Evolutionary conservation across 139 green algal species (phyloP).

Genomic region (Chlorella sp.): DNA sequence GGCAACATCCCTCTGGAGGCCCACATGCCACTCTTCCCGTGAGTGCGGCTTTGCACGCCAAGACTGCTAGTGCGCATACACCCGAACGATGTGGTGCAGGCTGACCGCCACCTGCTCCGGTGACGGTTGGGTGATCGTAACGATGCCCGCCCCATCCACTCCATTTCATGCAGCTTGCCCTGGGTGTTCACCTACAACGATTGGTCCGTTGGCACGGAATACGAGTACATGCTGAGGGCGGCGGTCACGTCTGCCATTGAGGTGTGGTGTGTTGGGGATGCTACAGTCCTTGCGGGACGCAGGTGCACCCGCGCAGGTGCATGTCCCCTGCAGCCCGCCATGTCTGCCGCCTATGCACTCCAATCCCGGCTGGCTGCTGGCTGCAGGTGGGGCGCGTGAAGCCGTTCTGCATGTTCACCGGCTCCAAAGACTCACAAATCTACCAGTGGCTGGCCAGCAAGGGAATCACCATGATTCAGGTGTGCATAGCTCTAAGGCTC

Average conservation of each 20-base stretch:
- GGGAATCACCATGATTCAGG: constrained; percentile 25
- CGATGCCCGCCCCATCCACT: no score
- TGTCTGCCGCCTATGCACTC: no score
- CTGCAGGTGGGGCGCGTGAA: constrained; percentile 19
- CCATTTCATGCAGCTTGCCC: background rate
- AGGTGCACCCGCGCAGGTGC: no score
- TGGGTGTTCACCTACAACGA: constrained; percentile 36
- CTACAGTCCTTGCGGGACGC: no score
- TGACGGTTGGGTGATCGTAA: no score
- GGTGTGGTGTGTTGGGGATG: background rate
- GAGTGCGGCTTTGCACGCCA: background rate
- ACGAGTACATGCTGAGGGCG: constrained; percentile 24
- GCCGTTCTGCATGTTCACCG: constrained; percentile 26
- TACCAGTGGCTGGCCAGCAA: constrained; percentile 1
- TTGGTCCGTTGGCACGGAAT: constrained; percentile 26
- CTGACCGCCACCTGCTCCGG: no score
- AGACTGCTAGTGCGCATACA: no score
- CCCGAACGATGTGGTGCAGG: no score
- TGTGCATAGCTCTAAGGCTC: background rate
- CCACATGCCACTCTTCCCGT: constrained; percentile 19
- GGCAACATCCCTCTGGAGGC: constrained; percentile 30
- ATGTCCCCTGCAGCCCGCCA: no score
- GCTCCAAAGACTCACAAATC: background rate
- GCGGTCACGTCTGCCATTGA: constrained; percentile 7
- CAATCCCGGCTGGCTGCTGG: no score